These are phyloP conservation scores for Inonotus hispidus DNA, from an alignment of 1,284 basidiomycete genomes.

Conservation along the genomic window DNA sequence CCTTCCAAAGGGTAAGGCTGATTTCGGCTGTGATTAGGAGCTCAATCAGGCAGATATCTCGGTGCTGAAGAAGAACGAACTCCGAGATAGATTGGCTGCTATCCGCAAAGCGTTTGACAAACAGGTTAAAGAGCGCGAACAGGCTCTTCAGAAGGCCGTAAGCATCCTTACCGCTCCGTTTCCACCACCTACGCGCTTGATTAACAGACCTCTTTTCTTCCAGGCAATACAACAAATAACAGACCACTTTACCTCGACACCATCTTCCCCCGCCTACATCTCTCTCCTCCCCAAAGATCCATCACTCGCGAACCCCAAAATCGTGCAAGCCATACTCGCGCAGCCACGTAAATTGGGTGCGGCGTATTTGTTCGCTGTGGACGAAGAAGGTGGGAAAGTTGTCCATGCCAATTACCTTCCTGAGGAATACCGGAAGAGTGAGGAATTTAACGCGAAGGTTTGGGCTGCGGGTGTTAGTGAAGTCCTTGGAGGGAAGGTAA, in stretches of 20 bases:
- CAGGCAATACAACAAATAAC: slow-evolving; percentile 70
- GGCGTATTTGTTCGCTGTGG: slow-evolving; percentile 84
- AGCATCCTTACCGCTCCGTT: slow-evolving; percentile 22
- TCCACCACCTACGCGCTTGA: neutral
- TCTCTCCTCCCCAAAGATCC: slow-evolving; percentile 60
- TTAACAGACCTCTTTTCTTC: neutral
- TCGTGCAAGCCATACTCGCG: slow-evolving; percentile 69
- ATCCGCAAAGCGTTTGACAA: slow-evolving; percentile 86
- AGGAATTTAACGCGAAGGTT: slow-evolving; percentile 61
- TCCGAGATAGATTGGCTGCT: slow-evolving; percentile 70
- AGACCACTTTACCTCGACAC: slow-evolving; percentile 73
- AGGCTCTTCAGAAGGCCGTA: slow-evolving; percentile 77
- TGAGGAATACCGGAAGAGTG: slow-evolving; percentile 51
- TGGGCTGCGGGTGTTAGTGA: slow-evolving; percentile 81
- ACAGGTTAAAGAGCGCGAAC: slow-evolving; percentile 77
- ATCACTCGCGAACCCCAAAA: slow-evolving; percentile 69
- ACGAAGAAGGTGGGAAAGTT: slow-evolving; percentile 50
- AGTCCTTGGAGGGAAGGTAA: slow-evolving; percentile 83
- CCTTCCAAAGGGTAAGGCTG: neutral
- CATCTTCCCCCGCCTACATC: slow-evolving; percentile 65
- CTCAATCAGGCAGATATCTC: slow-evolving; percentile 90
- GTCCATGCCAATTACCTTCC: slow-evolving; percentile 88
- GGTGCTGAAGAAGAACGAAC: slow-evolving; percentile 73
- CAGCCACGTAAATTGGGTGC: slow-evolving; percentile 75
- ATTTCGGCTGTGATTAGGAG: slow-evolving; percentile 46